Conservation (phyloP, 208 protist species). For the Trypanosoma theileri region DNA sequence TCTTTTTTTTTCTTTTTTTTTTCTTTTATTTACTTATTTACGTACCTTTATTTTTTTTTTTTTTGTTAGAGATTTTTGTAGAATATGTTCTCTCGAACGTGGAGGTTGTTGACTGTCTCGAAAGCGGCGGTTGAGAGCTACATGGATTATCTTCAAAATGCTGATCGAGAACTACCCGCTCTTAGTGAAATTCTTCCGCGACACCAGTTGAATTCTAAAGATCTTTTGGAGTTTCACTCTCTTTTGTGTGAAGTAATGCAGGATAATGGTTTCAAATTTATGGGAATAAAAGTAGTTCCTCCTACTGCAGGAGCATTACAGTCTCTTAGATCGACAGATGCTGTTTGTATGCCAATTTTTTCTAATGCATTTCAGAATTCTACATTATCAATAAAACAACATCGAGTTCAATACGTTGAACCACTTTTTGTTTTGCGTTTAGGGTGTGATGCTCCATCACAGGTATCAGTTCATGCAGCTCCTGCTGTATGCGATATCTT, state of each 20-base stretch:
- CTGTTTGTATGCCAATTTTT: slow-evolving; percentile 74
- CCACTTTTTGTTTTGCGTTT: slow-evolving; percentile 54
- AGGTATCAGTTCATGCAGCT: slow-evolving; percentile 23
- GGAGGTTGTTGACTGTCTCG: slow-evolving; percentile 14
- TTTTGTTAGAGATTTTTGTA: slow-evolving; percentile 10
- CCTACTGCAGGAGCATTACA: slow-evolving; percentile 42
- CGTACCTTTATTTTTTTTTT: slow-evolving; percentile 17
- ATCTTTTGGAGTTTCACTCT: slow-evolving; percentile 67
- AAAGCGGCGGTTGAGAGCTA: slow-evolving; percentile 47
- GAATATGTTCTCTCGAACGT: slow-evolving; percentile 26
- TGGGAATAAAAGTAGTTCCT: slow-evolving; percentile 75
- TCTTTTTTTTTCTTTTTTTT: slow-evolving; percentile 16
- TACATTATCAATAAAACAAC: slow-evolving; percentile 37
- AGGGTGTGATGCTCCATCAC: slow-evolving; percentile 21
- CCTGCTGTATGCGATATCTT: slow-evolving; percentile 34
- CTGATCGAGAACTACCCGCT: slow-evolving; percentile 57
- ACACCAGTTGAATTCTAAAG: slow-evolving; percentile 29
- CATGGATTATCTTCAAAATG: slow-evolving; percentile 61
- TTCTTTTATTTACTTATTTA: background rate
- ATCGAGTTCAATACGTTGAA: slow-evolving; percentile 77
- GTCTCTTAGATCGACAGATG: slow-evolving; percentile 40
- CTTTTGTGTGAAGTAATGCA: slow-evolving; percentile 62
- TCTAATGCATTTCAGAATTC: slow-evolving; percentile 42
- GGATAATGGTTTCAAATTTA: slow-evolving; percentile 46
- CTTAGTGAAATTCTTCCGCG: slow-evolving; percentile 74